Conservation (phyloP, 768 basidiomycete species). For the Clitopilus passeckerianus region DNA sequence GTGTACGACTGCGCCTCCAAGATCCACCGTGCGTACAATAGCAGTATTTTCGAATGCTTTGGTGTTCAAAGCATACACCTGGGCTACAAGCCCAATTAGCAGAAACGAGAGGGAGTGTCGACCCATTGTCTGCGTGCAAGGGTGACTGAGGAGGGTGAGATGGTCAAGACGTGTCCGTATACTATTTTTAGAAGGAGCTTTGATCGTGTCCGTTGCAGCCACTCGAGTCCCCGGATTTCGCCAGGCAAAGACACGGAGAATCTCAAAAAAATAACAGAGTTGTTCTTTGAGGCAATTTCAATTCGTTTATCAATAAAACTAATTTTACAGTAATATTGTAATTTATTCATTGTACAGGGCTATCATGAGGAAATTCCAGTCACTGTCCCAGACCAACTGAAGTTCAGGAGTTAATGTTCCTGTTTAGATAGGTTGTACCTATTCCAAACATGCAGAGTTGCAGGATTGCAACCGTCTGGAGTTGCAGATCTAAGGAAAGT, state of each 20-base stretch:
- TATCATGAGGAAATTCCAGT: too few relatives aligned
- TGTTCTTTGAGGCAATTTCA: background rate
- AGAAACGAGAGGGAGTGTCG: slow-evolving; percentile 45
- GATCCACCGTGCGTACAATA: slow-evolving; percentile 84
- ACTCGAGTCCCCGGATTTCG: background rate
- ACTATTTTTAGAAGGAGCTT: background rate
- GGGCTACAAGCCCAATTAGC: slow-evolving; percentile 33
- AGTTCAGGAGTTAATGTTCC: background rate
- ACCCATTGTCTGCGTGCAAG: slow-evolving; percentile 24
- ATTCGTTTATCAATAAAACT: background rate
- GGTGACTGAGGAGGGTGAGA: background rate
- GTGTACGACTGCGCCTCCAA: slow-evolving; percentile 84
- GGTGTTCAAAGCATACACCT: slow-evolving; percentile 29
- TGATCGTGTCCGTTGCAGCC: background rate
- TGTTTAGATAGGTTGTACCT: background rate
- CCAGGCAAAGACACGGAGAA: too few relatives aligned
- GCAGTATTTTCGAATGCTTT: slow-evolving; percentile 83
- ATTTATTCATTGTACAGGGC: too few relatives aligned
- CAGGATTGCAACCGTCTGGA: slow-evolving; percentile 26
- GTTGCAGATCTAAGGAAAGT: slow-evolving; percentile 22
- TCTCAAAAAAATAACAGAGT: too few relatives aligned
- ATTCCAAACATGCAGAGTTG: slow-evolving; percentile 28
- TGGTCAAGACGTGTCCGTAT: background rate
- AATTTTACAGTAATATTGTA: background rate
- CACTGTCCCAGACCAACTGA: too few relatives aligned